Conservation (phyloP, 1,139 yeast species). For the Ogataea hybrid region DNA sequence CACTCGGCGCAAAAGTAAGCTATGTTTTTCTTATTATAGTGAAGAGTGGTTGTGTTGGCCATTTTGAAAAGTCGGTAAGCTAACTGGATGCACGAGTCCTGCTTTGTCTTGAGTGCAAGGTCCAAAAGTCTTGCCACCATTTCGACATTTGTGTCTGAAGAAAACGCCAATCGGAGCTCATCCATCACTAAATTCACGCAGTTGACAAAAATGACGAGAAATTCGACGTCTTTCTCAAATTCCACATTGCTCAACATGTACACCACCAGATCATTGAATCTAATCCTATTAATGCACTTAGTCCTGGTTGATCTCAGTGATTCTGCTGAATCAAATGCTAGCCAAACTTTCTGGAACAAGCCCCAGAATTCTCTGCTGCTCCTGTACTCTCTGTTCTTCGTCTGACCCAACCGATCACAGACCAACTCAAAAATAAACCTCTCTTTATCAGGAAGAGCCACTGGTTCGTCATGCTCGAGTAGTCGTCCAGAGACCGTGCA, state of each 20-base stretch:
- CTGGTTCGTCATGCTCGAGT: conserved; percentile 37
- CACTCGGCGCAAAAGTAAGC: conserved; percentile 24
- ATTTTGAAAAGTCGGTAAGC: conserved; percentile 20
- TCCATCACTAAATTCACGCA: conserved; percentile 16
- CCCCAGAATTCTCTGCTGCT: conserved; percentile 44
- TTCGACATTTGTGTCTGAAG: conserved; percentile 28
- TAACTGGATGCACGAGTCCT: conserved; percentile 3
- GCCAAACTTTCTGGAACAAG: conserved; percentile 45
- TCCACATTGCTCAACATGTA: conserved; percentile 20
- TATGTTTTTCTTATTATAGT: conserved; percentile 26
- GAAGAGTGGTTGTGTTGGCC: conserved; percentile 22
- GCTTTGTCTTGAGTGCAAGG: conserved; percentile 3
- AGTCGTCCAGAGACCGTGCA: conserved; percentile 42
- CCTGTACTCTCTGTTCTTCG: conserved; percentile 42
- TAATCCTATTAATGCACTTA: conserved; percentile 34
- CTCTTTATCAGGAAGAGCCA: conserved; percentile 61
- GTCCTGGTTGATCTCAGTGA: conserved; percentile 16
- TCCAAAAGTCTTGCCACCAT: conserved; percentile 19
- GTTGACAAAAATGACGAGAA: conserved; percentile 12
- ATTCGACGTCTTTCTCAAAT: conserved; percentile 8
- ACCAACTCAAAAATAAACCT: conserved; percentile 64
- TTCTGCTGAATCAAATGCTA: conserved; percentile 20
- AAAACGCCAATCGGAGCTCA: conserved; percentile 28
- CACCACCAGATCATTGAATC: conserved; percentile 35
- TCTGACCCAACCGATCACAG: conserved; percentile 62